phyloP scores from a whole-genome alignment of 2,329 filamentous ascomycete species.

The Torrubiellomyces zombiae region DNA sequence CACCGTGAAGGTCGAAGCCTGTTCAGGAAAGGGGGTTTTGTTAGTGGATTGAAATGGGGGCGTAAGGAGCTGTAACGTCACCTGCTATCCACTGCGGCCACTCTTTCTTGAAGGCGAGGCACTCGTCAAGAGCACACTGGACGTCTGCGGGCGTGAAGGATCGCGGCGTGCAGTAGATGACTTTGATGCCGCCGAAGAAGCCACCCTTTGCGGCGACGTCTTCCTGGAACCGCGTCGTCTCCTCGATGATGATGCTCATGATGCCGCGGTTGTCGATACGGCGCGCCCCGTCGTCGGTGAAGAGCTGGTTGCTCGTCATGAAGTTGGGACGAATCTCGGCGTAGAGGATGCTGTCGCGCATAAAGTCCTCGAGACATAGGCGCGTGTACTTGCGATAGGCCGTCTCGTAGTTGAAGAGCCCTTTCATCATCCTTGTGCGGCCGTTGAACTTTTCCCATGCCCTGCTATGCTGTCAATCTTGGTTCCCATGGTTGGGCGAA shows the following conservation, averaged over 20 bases:
- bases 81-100: slow-evolving; percentile 47
- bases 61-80: slow-evolving; percentile 18
- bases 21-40: background rate
- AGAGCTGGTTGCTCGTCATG: slow-evolving; percentile 45
- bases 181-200: slow-evolving; percentile 47
- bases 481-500: too few relatives aligned
- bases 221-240: slow-evolving; percentile 30
- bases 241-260: slow-evolving; percentile 41
- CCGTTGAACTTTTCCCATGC: slow-evolving; percentile 49
- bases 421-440: slow-evolving; percentile 56
- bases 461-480: too few relatives aligned
- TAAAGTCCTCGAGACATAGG: slow-evolving; percentile 42
- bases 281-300: slow-evolving; percentile 34
- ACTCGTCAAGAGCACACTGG: slow-evolving; percentile 38
- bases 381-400: slow-evolving; percentile 46
- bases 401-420: slow-evolving; percentile 48
- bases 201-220: slow-evolving; percentile 11
- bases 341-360: slow-evolving; percentile 50
- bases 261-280: slow-evolving; percentile 39
- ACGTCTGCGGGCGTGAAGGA: slow-evolving; percentile 35
- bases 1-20: slow-evolving; percentile 56
- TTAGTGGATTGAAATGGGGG: background rate
- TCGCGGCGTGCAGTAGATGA: slow-evolving; percentile 55
- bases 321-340: slow-evolving; percentile 57
- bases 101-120: slow-evolving; percentile 38